These are phyloP conservation scores for Hemisphaericaspora nanyangensis DNA, from an alignment of 805 yeast genomes.

Conservation along the genomic window DNA sequence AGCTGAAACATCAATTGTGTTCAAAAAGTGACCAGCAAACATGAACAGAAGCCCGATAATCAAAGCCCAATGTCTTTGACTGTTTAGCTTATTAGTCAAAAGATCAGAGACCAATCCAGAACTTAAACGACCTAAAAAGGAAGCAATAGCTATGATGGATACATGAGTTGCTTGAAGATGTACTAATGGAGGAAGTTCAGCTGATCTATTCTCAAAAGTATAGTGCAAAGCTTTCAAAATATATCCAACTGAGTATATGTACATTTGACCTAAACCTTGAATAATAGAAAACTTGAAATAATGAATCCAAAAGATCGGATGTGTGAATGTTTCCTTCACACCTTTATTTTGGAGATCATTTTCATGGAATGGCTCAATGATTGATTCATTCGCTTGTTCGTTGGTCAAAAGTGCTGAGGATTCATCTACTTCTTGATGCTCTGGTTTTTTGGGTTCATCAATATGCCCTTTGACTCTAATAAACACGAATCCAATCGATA, in stretches of 20 bases:
- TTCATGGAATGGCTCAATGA: not conserved
- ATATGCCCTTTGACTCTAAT: constrained; percentile 26
- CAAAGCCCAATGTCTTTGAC: constrained; percentile 32
- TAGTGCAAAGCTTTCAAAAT: constrained; percentile 26
- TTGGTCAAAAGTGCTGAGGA: too few species aligned
- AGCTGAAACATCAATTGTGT: constrained; percentile 13
- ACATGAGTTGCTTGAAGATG: constrained; percentile 31
- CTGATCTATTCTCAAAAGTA: constrained; percentile 10
- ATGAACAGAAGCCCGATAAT: constrained; percentile 24
- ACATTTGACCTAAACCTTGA: constrained; percentile 39
- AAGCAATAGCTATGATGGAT: constrained; percentile 27
- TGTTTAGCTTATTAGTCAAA: constrained; percentile 18
- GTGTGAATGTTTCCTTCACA: constrained; percentile 19
- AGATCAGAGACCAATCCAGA: constrained; percentile 31
- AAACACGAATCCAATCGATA: constrained; percentile 25
- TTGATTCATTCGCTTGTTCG: not conserved
- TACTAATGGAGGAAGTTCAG: constrained; percentile 12
- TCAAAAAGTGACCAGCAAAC: constrained; percentile 26
- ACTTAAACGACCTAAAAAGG: constrained; percentile 28
- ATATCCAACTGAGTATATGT: constrained; percentile 31
- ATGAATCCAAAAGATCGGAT: constrained; percentile 31
- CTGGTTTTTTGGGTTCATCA: constrained; percentile 7
- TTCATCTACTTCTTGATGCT: too few species aligned
- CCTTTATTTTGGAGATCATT: constrained; percentile 13
- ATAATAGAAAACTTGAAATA: constrained; percentile 25